These are phyloP conservation scores for Kluyveromyces starmeri DNA, from an alignment of 805 yeast genomes.

Conservation along the genomic window DNA sequence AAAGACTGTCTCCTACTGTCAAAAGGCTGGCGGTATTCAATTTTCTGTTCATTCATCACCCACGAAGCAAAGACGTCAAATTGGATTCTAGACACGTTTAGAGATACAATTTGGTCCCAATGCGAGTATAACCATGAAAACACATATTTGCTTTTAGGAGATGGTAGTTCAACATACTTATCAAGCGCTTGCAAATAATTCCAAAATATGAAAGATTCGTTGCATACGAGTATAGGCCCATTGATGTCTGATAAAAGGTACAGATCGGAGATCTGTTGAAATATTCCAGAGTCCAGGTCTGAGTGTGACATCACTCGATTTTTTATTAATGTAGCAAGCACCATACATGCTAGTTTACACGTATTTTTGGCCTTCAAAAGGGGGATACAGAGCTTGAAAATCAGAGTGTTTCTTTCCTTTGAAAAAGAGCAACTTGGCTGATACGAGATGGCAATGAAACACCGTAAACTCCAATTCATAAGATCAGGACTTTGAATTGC, in stretches of 20 bases:
- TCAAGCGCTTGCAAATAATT: constrained; percentile 32
- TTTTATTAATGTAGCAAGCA: constrained; percentile 15
- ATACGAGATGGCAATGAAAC: constrained; percentile 18
- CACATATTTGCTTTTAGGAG: constrained; percentile 27
- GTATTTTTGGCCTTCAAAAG: constrained; percentile 20
- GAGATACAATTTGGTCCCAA: constrained; percentile 31
- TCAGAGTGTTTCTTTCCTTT: constrained; percentile 12
- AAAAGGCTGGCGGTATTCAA: not conserved
- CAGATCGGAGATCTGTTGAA: constrained; percentile 40
- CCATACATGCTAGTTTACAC: constrained; percentile 20
- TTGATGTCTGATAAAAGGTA: constrained; percentile 47
- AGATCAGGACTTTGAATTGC: constrained; percentile 13
- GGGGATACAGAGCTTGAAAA: constrained; percentile 29
- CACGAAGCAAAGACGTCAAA: not conserved
- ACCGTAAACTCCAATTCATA: constrained; percentile 15
- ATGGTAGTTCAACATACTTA: constrained; percentile 26
- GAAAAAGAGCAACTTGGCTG: constrained; percentile 8
- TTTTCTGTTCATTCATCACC: not conserved
- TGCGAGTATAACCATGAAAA: constrained; percentile 44
- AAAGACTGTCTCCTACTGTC: not conserved
- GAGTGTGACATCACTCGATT: constrained; percentile 10
- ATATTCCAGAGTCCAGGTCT: constrained; percentile 32
- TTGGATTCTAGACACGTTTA: not conserved
- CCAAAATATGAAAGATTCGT: constrained; percentile 51
- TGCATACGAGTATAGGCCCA: constrained; percentile 46